phyloP scores from a whole-genome alignment of 352 stramenopile genomes.

The Halophytophthora polymorphica region DNA sequence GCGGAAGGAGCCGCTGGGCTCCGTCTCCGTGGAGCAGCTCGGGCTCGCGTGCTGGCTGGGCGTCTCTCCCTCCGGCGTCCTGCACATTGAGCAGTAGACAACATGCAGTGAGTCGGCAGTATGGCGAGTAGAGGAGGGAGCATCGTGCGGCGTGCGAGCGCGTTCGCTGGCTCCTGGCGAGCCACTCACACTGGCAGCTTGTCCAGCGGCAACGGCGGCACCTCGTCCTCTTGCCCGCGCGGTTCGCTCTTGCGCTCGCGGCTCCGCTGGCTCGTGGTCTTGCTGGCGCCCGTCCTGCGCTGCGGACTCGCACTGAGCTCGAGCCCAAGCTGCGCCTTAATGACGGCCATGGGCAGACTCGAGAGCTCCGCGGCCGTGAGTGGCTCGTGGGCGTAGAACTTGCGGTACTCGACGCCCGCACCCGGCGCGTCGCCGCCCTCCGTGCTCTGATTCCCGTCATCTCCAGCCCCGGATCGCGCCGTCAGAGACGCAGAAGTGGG shows the following conservation, averaged over 20 bases:
- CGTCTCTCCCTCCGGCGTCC: not conserved
- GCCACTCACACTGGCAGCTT: slow-evolving; percentile 42
- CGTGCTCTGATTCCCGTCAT: too few species aligned
- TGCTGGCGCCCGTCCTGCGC: slow-evolving; percentile 11
- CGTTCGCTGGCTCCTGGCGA: not conserved
- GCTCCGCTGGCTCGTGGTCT: slow-evolving; percentile 16
- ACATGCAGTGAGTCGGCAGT: too few species aligned
- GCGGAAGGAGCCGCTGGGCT: too few species aligned
- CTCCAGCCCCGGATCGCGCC: too few species aligned
- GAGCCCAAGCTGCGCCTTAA: slow-evolving; percentile 71
- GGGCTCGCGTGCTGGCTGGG: too few species aligned
- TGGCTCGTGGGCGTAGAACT: slow-evolving; percentile 70
- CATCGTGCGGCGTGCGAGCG: too few species aligned
- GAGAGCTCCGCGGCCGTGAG: slow-evolving; percentile 64
- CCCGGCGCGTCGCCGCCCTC: too few species aligned
- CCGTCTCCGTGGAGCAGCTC: too few species aligned
- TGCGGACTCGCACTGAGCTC: slow-evolving; percentile 28
- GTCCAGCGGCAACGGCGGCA: slow-evolving; percentile 50
- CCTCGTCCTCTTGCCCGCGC: slow-evolving; percentile 53
- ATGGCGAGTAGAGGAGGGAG: too few species aligned
- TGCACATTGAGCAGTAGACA: too few species aligned
- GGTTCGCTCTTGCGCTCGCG: slow-evolving; percentile 37
- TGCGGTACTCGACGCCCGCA: slow-evolving; percentile 26
- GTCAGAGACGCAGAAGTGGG: too few species aligned
- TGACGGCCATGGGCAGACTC: slow-evolving; percentile 62